Evolutionary conservation across 1,139 yeast genomes (phyloP), one percentile per base, ranked within the genome.

Genomic region (Candida sp.): DNA sequence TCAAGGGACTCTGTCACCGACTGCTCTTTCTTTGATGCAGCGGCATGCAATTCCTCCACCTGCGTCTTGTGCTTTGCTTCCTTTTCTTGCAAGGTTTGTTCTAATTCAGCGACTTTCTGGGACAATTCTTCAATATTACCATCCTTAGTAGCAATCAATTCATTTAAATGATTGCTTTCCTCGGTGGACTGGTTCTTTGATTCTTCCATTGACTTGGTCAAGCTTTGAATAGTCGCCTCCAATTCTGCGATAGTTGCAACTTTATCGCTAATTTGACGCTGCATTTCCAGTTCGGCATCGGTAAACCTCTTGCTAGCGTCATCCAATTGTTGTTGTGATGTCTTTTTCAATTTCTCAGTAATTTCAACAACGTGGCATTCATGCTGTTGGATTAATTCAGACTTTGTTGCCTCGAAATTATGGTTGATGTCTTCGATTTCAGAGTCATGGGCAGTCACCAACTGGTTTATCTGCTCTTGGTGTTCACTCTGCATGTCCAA

Each of bases 141-240:
- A 23, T 43, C 47, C 41, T 53, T 53, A 7, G 49, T 9, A 5
- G 32, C 44, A 12, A 46, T 25, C 35, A 47, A 44, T n/a, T 47
- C 42, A 7, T 41, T 39, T 25, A 48, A 46, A 23, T 37, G 27
- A 2, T 23, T 22, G 12, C 47, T 22, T 25, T 52, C 49, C 9
- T 44, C 44, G 11, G 9, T 12, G 4, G 9, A 12, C 8, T 31
- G 28, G 27, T 38, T 37, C n/a, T 37, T 17, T 5, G 22, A 22
- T 7, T 38, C 32, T 25, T 38, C 17, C 26, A 42, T 35, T 17
- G 26, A 34, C 9, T 43, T 31, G 5, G 26, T 17, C 12, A 31
- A 38, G 12, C 5, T 2, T 48, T 33, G 32, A 27, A 40, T 44
- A 23, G 12, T 8, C 7, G 12, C 9, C 22, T 38, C 41, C 11